phyloP scores from a whole-genome alignment of 2,329 filamentous ascomycete genomes.

The Venturia carpophila region DNA sequence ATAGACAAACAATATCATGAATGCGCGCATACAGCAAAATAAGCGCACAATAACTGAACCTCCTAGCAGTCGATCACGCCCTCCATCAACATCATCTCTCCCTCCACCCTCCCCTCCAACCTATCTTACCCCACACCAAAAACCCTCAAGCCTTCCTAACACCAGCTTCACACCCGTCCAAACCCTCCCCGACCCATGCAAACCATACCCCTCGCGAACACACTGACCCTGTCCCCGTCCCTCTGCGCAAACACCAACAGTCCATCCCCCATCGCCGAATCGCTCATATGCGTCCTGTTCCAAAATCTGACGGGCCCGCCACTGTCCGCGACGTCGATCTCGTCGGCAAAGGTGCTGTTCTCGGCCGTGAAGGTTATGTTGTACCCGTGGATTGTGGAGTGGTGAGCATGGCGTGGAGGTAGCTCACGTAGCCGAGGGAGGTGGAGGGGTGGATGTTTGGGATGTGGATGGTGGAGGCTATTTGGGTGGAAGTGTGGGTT shows the following conservation, averaged over 20 bases:
- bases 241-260: constrained; percentile 1
- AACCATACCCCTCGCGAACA: neutral
- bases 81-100: too few species aligned
- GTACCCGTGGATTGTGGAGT: constrained; percentile 9
- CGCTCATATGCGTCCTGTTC: constrained; percentile 1
- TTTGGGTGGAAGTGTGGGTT: too few species aligned
- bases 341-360: neutral
- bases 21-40: too few species aligned
- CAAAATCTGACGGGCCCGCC: neutral
- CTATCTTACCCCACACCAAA: too few species aligned
- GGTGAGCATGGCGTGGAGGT: constrained; percentile 8
- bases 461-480: constrained; percentile 3
- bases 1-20: too few species aligned
- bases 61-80: too few species aligned
- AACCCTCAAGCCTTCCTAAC: too few species aligned
- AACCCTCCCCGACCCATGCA: neutral
- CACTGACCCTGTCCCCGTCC: neutral
- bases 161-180: neutral
- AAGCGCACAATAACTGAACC: too few species aligned
- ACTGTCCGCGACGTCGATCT: constrained; percentile 4
- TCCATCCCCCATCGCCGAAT: neutral
- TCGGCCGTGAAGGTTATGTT: constrained; percentile 13
- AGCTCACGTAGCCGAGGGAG: constrained; percentile 10
- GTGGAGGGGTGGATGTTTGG: constrained; percentile 8
- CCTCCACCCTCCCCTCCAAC: too few species aligned